These are phyloP conservation scores for Endoconidiophora polonica DNA, from an alignment of 2,329 filamentous ascomycete species.

Conservation along the genomic window DNA sequence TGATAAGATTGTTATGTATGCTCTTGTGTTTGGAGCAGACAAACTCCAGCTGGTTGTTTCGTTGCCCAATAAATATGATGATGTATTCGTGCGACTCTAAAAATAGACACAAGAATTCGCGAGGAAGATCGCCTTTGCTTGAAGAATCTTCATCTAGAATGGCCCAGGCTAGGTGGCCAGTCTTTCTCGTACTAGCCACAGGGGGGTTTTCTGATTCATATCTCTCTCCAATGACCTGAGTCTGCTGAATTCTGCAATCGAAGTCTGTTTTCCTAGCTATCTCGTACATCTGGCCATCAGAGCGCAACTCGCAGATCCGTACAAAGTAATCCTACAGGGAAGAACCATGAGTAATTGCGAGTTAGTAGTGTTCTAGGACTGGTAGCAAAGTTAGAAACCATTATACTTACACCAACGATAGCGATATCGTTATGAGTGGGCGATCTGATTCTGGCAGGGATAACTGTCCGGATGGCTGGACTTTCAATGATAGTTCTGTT, in stretches of 20 bases:
- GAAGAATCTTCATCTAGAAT: slow-evolving; percentile 8
- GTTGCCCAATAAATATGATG: slow-evolving; percentile 52
- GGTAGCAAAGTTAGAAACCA: not conserved
- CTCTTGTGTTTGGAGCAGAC: slow-evolving; percentile 41
- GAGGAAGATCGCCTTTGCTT: slow-evolving; percentile 33
- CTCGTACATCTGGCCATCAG: slow-evolving; percentile 54
- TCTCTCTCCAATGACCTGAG: slow-evolving; percentile 48
- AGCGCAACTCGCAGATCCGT: slow-evolving; percentile 58
- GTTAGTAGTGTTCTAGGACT: not conserved
- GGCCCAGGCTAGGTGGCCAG: not conserved
- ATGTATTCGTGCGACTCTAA: slow-evolving; percentile 57
- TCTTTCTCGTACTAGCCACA: not conserved
- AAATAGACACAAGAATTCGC: slow-evolving; percentile 66
- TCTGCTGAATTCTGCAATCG: slow-evolving; percentile 60
- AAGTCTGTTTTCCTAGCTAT: slow-evolving; percentile 70
- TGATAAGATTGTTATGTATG: slow-evolving; percentile 31
- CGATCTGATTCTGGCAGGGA: slow-evolving; percentile 64
- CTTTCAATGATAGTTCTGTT: slow-evolving; percentile 65
- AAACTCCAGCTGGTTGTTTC: slow-evolving; percentile 39
- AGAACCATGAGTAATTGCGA: not conserved
- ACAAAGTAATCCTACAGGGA: slow-evolving; percentile 51
- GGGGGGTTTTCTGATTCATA: slow-evolving; percentile 1
- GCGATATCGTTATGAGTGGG: slow-evolving; percentile 62
- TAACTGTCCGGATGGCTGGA: slow-evolving; percentile 56
- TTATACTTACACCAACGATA: slow-evolving; percentile 54